These are phyloP conservation scores for Salix arbutifolia DNA, from an alignment of 345 rosid species.

Conservation along the genomic window DNA sequence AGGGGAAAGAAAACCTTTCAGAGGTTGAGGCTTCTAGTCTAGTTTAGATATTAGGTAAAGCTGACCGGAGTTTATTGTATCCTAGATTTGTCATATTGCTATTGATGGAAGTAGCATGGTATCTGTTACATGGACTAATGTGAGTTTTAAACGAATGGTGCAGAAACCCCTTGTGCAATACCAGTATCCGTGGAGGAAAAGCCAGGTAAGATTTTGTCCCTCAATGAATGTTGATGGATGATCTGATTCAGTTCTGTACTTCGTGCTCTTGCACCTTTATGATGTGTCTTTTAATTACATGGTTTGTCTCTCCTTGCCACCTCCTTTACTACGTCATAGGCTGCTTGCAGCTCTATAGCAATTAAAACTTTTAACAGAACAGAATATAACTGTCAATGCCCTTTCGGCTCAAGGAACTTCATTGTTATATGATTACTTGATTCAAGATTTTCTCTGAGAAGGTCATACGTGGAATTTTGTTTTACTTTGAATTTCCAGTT, in stretches of 20 bases:
- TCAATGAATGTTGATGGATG: not conserved
- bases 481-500: constrained; percentile 29
- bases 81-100: not conserved
- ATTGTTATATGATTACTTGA: not conserved
- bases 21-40: no score
- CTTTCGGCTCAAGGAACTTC: no score
- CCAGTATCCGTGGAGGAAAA: constrained; percentile 39
- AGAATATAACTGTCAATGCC: no score
- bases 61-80: not conserved
- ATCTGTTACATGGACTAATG: constrained; percentile 12
- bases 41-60: not conserved
- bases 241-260: not conserved
- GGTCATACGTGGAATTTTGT: constrained; percentile 5
- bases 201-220: constrained; percentile 32
- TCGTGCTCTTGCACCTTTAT: not conserved
- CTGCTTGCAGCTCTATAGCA: no score
- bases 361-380: no score
- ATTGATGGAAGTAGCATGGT: not conserved
- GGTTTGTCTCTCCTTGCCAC: not conserved
- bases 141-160: constrained; percentile 20
- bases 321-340: not conserved
- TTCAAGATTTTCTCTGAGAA: not conserved
- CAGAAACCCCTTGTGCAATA: constrained; percentile 77
- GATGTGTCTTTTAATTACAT: not conserved
- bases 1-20: no score